Percentiles rank a stretch among this genome's conserved stretches.
phyloP scores from a whole-genome alignment of 257 asterid genomes.

The Forsythia suspensa region DNA sequence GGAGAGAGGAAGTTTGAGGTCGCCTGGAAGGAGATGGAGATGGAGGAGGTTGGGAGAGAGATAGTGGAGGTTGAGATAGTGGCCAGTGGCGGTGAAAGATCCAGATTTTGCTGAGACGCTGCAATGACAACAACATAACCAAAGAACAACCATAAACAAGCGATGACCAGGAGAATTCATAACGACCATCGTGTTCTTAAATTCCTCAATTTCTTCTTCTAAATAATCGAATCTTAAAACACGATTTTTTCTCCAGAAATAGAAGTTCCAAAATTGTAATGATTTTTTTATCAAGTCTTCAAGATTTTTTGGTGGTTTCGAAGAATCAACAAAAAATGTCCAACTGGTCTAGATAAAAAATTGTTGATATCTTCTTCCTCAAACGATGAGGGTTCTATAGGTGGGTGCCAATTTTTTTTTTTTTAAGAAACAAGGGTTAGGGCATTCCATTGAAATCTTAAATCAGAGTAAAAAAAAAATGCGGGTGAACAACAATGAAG shows the following conservation, averaged over 20 bases:
- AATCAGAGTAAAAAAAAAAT: background rate
- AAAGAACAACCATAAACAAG: constrained; percentile 21
- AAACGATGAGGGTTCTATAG: background rate
- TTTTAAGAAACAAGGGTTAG: background rate
- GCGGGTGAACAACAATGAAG: too few species aligned
- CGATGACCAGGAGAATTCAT: constrained; percentile 31
- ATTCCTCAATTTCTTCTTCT: constrained; percentile 3
- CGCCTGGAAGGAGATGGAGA: constrained; percentile 7
- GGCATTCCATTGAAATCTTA: background rate
- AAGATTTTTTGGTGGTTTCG: background rate
- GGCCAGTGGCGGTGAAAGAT: background rate
- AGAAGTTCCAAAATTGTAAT: too few species aligned
- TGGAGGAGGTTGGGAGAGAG: background rate
- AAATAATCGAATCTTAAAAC: background rate
- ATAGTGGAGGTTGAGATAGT: background rate
- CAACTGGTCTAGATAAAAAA: too few species aligned
- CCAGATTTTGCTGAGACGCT: constrained; percentile 26
- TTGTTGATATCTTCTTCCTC: background rate
- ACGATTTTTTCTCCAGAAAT: too few species aligned
- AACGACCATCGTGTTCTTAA: constrained; percentile 28
- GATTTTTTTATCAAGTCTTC: background rate
- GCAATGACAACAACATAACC: constrained; percentile 20
- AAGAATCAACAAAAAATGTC: background rate
- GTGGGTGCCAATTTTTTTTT: too few species aligned
- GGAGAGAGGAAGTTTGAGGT: background rate